Evolutionary conservation across 2,329 filamentous ascomycete species (phyloP).

Genomic region (Fusarium nurragi): DNA sequence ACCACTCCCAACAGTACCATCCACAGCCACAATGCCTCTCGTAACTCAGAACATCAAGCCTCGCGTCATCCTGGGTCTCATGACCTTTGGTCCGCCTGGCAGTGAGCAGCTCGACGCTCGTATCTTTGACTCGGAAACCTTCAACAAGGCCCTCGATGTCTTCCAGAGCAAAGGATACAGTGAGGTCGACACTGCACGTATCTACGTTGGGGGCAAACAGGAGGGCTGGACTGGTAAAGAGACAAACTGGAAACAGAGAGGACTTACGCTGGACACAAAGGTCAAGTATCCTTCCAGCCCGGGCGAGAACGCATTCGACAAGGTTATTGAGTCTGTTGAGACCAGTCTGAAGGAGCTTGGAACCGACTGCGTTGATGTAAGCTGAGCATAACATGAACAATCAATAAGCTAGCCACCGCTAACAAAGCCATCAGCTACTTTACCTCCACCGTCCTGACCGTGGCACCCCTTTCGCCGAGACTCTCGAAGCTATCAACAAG

Average conservation of each 20-base stretch:
- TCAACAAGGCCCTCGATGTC: slow-evolving; percentile 76
- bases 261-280: slow-evolving; percentile 82
- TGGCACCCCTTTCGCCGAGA: slow-evolving; percentile 79
- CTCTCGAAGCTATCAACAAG: slow-evolving; percentile 79
- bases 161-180: slow-evolving; percentile 83
- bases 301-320: slow-evolving; percentile 70
- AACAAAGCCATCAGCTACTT: slow-evolving; percentile 44
- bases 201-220: slow-evolving; percentile 77
- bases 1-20: background rate
- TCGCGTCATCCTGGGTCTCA: slow-evolving; percentile 82
- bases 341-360: slow-evolving; percentile 76
- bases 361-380: slow-evolving; percentile 75
- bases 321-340: slow-evolving; percentile 72
- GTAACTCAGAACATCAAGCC: slow-evolving; percentile 60
- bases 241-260: slow-evolving; percentile 79
- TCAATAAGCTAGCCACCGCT: slow-evolving; percentile 1
- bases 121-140: slow-evolving; percentile 73
- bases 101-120: slow-evolving; percentile 70
- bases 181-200: slow-evolving; percentile 84
- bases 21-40: slow-evolving; percentile 56
- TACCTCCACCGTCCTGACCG: slow-evolving; percentile 61
- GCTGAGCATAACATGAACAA: slow-evolving; percentile 32
- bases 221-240: slow-evolving; percentile 79
- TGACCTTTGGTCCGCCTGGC: slow-evolving; percentile 79
- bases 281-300: slow-evolving; percentile 68